Conservation (phyloP, 2,329 filamentous ascomycete species). For the Fusarium foetens region DNA sequence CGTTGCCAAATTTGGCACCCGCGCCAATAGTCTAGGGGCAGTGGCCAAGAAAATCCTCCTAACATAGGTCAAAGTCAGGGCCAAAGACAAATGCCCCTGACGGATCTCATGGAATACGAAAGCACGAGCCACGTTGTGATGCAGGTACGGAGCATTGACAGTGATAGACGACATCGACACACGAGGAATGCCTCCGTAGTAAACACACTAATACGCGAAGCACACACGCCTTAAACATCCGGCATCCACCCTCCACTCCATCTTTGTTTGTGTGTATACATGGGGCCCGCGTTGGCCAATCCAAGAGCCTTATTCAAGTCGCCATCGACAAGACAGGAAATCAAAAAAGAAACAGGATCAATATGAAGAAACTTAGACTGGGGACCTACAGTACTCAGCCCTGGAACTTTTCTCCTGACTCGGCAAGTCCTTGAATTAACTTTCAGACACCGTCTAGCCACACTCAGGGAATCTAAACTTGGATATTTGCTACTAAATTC, state of each 20-base stretch:
- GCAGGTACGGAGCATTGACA: slow-evolving; percentile 38
- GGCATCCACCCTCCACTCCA: slow-evolving; percentile 1
- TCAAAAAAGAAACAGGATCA: slow-evolving; percentile 2
- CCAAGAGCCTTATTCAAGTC: not conserved
- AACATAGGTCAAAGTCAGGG: slow-evolving; percentile 8
- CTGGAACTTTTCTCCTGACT: not conserved
- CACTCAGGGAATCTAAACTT: not conserved
- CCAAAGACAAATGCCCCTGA: slow-evolving; percentile 33
- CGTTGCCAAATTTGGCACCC: slow-evolving; percentile 19
- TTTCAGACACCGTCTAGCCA: not conserved
- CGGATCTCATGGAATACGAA: slow-evolving; percentile 40
- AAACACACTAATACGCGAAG: slow-evolving; percentile 10
- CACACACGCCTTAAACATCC: slow-evolving; percentile 1
- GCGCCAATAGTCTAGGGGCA: slow-evolving; percentile 34
- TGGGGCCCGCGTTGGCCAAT: slow-evolving; percentile 17
- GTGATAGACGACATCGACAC: slow-evolving; percentile 14
- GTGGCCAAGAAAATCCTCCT: slow-evolving; percentile 10
- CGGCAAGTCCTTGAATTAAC: not conserved
- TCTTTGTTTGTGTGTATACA: slow-evolving; percentile 9
- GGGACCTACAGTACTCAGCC: not conserved
- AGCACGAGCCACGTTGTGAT: slow-evolving; percentile 43
- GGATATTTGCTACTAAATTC: not conserved
- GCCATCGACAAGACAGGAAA: slow-evolving; percentile 13
- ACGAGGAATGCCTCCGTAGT: slow-evolving; percentile 6
- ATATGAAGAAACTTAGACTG: slow-evolving; percentile 10